A percentile compares a stretch with the other conserved stretches of the same genome.
Conservation (phyloP, 73 alveolate species). For the Tetrahymena elliotti region DNA sequence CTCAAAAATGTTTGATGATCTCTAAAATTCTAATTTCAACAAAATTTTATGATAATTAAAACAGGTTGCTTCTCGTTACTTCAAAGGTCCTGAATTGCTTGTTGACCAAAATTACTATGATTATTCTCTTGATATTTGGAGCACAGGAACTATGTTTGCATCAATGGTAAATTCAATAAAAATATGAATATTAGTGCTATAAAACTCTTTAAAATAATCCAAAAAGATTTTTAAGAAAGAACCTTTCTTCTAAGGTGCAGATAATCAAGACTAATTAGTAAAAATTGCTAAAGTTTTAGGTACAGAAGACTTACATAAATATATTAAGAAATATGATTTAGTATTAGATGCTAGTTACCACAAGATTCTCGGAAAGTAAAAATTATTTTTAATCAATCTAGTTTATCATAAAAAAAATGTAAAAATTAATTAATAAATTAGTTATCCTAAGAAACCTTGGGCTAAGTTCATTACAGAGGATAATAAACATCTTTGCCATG, state of each 20-base stretch:
- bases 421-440: neutral
- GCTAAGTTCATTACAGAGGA: constrained; percentile 65
- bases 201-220: neutral
- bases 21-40: no score
- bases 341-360: constrained; percentile 52
- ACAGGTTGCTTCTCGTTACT: constrained; percentile 86
- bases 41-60: neutral
- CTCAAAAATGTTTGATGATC: no score
- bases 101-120: constrained; percentile 77
- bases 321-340: constrained; percentile 40
- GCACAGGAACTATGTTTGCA: constrained; percentile 87
- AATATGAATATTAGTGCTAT: neutral
- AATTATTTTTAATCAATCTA: neutral
- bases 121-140: constrained; percentile 87
- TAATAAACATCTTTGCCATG: constrained; percentile 78
- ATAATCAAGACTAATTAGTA: constrained; percentile 92
- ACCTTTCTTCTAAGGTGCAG: constrained; percentile 96
- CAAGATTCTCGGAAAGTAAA: constrained; percentile 44
- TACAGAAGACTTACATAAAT: constrained; percentile 56
- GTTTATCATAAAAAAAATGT: neutral
- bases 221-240: constrained; percentile 86
- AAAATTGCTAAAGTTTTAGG: constrained; percentile 96
- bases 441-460: constrained; percentile 40
- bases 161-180: constrained; percentile 57
- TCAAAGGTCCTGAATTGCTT: constrained; percentile 92